Evolutionary conservation across 202 grass and related monocot genomes (phyloP), one percentile per base, ranked within the genome.

Genomic region (Schoenoplectus triqueter): DNA sequence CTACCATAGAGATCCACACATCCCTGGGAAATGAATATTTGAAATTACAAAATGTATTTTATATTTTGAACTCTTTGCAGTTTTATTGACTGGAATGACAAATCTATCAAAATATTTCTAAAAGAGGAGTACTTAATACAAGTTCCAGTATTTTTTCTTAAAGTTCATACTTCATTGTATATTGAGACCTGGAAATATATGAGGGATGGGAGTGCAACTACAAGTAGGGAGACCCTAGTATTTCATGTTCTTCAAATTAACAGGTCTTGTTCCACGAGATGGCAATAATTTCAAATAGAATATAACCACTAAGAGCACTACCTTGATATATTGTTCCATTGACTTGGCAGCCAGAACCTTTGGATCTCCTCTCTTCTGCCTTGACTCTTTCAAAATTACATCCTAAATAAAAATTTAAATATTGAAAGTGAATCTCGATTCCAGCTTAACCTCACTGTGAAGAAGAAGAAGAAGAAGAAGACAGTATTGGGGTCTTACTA

Each of bases 341-440:
- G 90, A 74, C 48, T 80, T 80, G 85, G 90, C 96, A 73, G 91
- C 90, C 82, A 89, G 67, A 75, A 90, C 85, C 74, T 95, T 93
- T 42, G 93, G 93, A 67, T 99, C 96, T 72, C 87, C 88, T 75
- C 87, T 90, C 86, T 88, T 2, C 54, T 86, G 86, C 84, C 59
- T 95, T 71, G 92, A 83, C 66, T 99, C 96, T 83, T 87, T 88
- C 75, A 99, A 82, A 80, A 99, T 89, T 63, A 92, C 90, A 90
- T 99, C 93, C 96, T 99, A 50, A 84, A 87, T 78, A 57, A 73
- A 63, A 31, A 2, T 80, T 78, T 20, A 11, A 71, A 83, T 8
- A 80, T 69, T 40, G n/a, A 71, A 83, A 41, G 40, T 59, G 51
- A 54, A 77, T 59, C 52, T 78, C 15, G 10, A 60, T 45, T 61